A percentile compares a stretch with the other conserved stretches of the same genome.
phyloP scores from a whole-genome alignment of 441 rosid species.

The Eugenia klotzschiana region DNA sequence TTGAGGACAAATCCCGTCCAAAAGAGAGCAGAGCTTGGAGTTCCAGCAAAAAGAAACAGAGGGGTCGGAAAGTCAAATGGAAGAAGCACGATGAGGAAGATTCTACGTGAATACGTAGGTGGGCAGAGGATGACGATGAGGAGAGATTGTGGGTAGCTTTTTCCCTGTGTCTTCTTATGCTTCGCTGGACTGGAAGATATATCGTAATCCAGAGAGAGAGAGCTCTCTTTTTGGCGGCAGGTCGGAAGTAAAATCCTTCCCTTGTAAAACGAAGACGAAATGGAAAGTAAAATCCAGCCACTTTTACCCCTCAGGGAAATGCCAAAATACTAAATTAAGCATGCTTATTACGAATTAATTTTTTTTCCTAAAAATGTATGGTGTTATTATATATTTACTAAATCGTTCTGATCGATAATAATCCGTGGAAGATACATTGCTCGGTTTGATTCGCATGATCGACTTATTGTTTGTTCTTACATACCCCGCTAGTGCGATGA shows the following conservation, averaged over 20 bases:
- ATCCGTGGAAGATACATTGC: neutral
- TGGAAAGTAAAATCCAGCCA: neutral
- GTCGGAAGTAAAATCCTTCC: neutral
- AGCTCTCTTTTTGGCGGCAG: neutral
- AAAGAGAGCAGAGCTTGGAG: neutral
- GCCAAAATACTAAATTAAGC: neutral
- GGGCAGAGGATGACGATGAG: neutral
- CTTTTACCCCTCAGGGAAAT: neutral
- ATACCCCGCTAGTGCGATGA: fast-evolving
- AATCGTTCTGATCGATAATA: neutral
- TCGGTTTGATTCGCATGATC: neutral
- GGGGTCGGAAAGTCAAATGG: neutral
- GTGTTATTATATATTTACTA: neutral
- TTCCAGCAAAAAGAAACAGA: neutral
- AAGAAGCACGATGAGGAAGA: neutral
- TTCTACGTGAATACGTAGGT: neutral
- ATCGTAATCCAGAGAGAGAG: neutral
- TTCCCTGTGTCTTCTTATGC: neutral
- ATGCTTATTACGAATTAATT: neutral
- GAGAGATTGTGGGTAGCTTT: neutral
- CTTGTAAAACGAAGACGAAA: neutral
- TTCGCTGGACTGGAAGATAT: neutral
- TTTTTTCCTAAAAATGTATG: neutral
- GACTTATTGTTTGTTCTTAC: neutral
- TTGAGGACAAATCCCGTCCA: conserved; percentile 8